Percentiles rank a stretch among this genome's conserved stretches.
Conservation (phyloP, 169 alveolate genomes). For the Fabrea salina region DNA sequence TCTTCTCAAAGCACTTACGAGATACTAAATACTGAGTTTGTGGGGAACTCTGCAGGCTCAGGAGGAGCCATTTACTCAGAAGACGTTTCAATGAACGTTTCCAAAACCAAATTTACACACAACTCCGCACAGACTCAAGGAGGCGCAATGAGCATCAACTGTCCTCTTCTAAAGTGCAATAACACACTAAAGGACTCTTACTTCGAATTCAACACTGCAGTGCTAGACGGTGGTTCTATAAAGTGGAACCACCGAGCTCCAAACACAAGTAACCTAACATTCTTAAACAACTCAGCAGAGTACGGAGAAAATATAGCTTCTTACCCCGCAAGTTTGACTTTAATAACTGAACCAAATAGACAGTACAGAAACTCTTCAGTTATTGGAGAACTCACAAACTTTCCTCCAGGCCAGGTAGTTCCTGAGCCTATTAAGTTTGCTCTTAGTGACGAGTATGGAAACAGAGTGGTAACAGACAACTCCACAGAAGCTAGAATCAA, state of each 20-base stretch:
- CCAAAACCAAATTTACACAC: not conserved
- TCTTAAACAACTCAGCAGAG: not conserved
- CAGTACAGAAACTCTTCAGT: too few relatives aligned
- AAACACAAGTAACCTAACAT: not conserved
- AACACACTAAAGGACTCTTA: not conserved
- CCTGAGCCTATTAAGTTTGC: not conserved
- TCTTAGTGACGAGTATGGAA: not conserved
- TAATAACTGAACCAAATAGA: too few relatives aligned
- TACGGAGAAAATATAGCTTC: conserved; percentile 17
- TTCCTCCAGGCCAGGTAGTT: conserved; percentile 3
- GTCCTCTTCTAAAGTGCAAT: too few relatives aligned
- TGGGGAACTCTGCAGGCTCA: not conserved
- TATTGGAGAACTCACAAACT: too few relatives aligned
- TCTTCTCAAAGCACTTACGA: too few relatives aligned
- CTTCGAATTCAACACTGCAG: not conserved
- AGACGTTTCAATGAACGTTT: not conserved
- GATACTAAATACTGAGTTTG: not conserved
- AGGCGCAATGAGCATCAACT: not conserved
- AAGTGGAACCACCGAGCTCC: not conserved
- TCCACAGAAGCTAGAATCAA: not conserved
- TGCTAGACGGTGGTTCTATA: not conserved
- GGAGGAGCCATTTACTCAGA: conserved; percentile 14
- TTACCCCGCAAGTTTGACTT: not conserved
- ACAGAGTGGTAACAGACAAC: not conserved
- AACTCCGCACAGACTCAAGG: not conserved